These are phyloP conservation scores for Mycena amicta DNA, from an alignment of 768 basidiomycete genomes.

Conservation along the genomic window DNA sequence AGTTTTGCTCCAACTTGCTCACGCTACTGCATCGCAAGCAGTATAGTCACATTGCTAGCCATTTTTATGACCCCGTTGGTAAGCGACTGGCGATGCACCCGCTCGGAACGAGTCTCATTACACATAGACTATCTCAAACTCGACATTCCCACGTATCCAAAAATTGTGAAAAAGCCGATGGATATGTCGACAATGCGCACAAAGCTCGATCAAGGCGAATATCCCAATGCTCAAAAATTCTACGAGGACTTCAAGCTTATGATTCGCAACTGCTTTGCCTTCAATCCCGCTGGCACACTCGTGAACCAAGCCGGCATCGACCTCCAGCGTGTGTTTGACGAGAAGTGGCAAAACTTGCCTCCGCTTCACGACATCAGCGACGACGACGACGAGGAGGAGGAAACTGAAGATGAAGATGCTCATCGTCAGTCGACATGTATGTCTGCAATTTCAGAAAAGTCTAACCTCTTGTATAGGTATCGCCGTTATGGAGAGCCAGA, in stretches of 20 bases:
- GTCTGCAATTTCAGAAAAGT: constrained; percentile 12
- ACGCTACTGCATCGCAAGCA: constrained; percentile 79
- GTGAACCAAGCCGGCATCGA: constrained; percentile 87
- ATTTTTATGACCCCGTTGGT: constrained; percentile 96
- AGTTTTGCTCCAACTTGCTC: constrained; percentile 77
- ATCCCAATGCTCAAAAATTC: constrained; percentile 78
- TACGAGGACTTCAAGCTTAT: constrained; percentile 92
- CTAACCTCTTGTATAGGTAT: constrained; percentile 56
- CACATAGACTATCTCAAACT: constrained; percentile 72
- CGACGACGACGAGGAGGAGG: constrained; percentile 69
- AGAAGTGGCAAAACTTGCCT: constrained; percentile 86
- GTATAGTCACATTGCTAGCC: constrained; percentile 68
- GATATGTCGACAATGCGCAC: constrained; percentile 87
- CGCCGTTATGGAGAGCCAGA: constrained; percentile 77
- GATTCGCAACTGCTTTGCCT: constrained; percentile 90
- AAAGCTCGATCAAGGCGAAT: constrained; percentile 80
- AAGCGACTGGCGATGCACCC: constrained; percentile 30
- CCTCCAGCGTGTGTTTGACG: constrained; percentile 86
- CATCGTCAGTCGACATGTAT: constrained; percentile 57
- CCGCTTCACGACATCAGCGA: constrained; percentile 55
- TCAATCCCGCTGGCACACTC: constrained; percentile 86
- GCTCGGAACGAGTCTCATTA: constrained; percentile 9
- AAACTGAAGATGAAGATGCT: constrained; percentile 69
- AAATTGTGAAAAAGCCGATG: constrained; percentile 93
- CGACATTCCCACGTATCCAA: constrained; percentile 82